These are phyloP conservation scores for Haplosporangium gracile DNA, from an alignment of 192 early-diverging fungal species.

Conservation along the genomic window DNA sequence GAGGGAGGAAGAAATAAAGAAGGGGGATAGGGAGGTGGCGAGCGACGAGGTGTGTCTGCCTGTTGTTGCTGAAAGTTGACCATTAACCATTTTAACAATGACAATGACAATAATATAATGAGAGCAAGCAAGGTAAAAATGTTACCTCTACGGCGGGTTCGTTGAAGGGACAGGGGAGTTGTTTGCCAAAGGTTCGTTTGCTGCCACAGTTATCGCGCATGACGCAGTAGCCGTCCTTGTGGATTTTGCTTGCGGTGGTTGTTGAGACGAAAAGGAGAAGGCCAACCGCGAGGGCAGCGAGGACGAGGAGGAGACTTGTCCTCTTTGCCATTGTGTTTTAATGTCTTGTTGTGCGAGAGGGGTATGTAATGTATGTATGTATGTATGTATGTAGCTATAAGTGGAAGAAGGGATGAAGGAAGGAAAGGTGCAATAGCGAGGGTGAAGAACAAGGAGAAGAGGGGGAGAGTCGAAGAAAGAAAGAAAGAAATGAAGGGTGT, in stretches of 20 bases:
- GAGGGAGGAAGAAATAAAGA: background rate
- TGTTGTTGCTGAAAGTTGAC: too few species aligned
- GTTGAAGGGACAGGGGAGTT: slow-evolving; percentile 68
- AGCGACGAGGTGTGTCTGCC: too few species aligned
- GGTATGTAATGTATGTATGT: too few species aligned
- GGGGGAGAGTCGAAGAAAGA: too few species aligned
- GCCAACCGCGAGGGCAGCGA: background rate
- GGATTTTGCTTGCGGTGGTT: slow-evolving; percentile 44
- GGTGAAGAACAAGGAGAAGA: too few species aligned
- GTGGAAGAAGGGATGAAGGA: too few species aligned
- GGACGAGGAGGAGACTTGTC: background rate
- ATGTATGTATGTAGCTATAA: background rate
- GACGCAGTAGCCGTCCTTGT: slow-evolving; percentile 67
- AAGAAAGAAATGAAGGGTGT: too few species aligned
- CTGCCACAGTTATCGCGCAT: slow-evolving; percentile 72
- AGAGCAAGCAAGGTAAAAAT: too few species aligned
- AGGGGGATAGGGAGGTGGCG: background rate
- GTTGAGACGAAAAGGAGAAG: background rate
- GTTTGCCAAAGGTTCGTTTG: slow-evolving; percentile 56
- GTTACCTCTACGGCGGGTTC: slow-evolving; percentile 58
- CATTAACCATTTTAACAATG: too few species aligned
- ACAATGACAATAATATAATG: too few species aligned
- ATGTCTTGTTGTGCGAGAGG: background rate
- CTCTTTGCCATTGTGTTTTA: background rate
- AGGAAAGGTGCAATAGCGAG: too few species aligned